Evolutionary conservation across 2,329 filamentous ascomycete species (phyloP), one percentile per base, ranked within the genome.

Genomic region (Ophiostoma piceae): DNA sequence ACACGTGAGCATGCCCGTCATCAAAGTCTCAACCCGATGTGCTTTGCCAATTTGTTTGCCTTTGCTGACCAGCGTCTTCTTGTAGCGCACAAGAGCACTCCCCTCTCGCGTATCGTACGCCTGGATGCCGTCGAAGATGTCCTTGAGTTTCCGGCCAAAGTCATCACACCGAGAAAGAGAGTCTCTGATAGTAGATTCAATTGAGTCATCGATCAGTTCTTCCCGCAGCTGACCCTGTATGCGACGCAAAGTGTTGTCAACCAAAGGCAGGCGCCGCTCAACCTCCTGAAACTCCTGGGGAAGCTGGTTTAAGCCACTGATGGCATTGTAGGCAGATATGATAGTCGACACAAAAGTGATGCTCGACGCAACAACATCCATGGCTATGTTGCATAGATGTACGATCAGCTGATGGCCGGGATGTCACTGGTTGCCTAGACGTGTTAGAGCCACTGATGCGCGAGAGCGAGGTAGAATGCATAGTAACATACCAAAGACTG

Each of bases 101-200:
- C 51, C 51, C 5, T 26, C 51, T 54, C 51, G 26, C 11, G 1
- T 2, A 12, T 12, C 8, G 16, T 54, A 26, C 11, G n/a, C n/a
- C n/a, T 9, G 1, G 9, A 54, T 54, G 11, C 9, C 51, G 3
- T 54, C n/a, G 51, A 54, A 54, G 11, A 54, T 26, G n/a, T 22
- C 19, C 51, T 54, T 54, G 19, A 54, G 51, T 54, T 54, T 9
- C 2, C 8, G 51, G n/a, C 51, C n/a, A 26, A 19, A 11, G 12
- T 26, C 51, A 6, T 54, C 51, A 26, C 51, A 54, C n/a, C 22
- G 51, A 11, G 7, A 11, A 11, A 54, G 7, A 26, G n/a, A 12
- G 1, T 26, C 12, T 22, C 0, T 26, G 22, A 54, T 54, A 1
- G 0, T 16, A 0, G 3, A 1, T 2, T 54, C n/a, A 5, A 6